Conservation (phyloP, 192 early-diverging fungal species). For the Cetraspora pellucida region DNA sequence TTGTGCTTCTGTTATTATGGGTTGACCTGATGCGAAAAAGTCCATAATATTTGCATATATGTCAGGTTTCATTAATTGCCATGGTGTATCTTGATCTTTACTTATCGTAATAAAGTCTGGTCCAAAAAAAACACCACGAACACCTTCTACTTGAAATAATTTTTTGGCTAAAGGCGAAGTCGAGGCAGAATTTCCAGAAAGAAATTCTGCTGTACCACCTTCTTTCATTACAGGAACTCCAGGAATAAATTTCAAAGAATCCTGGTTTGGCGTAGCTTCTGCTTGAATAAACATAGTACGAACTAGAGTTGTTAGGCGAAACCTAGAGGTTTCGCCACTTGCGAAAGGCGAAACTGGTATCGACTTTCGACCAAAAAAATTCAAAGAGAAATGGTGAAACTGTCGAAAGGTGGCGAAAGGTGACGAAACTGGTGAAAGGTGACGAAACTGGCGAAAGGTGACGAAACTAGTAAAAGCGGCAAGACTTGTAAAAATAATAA, state of each 20-base stretch:
- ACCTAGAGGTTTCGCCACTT: too few species aligned
- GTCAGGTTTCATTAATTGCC: slow-evolving; percentile 98
- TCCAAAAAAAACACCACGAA: slow-evolving; percentile 87
- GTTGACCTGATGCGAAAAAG: slow-evolving; percentile 82
- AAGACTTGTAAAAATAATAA: too few species aligned
- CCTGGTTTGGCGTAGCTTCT: slow-evolving; percentile 89
- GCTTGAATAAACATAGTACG: slow-evolving; percentile 88
- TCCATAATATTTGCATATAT: slow-evolving; percentile 97
- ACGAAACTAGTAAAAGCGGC: too few species aligned
- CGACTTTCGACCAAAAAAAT: too few species aligned
- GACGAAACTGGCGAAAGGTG: too few species aligned
- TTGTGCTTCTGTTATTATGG: slow-evolving; percentile 66
- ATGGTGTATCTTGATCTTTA: slow-evolving; percentile 85
- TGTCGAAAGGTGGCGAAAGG: too few species aligned
- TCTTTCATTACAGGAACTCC: slow-evolving; percentile 77
- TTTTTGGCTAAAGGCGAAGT: slow-evolving; percentile 86
- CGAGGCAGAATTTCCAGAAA: slow-evolving; percentile 71
- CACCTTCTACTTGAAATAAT: slow-evolving; percentile 94
- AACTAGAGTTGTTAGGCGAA: slow-evolving; percentile 49
- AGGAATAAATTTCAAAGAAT: slow-evolving; percentile 97
- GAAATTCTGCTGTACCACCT: slow-evolving; percentile 81
- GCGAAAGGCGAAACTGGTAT: too few species aligned
- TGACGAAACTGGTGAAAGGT: too few species aligned
- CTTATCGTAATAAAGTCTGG: slow-evolving; percentile 95
- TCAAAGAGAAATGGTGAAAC: too few species aligned